These are phyloP conservation scores for Diplocarpon rosae DNA, from an alignment of 2,329 filamentous ascomycete species.

Conservation along the genomic window DNA sequence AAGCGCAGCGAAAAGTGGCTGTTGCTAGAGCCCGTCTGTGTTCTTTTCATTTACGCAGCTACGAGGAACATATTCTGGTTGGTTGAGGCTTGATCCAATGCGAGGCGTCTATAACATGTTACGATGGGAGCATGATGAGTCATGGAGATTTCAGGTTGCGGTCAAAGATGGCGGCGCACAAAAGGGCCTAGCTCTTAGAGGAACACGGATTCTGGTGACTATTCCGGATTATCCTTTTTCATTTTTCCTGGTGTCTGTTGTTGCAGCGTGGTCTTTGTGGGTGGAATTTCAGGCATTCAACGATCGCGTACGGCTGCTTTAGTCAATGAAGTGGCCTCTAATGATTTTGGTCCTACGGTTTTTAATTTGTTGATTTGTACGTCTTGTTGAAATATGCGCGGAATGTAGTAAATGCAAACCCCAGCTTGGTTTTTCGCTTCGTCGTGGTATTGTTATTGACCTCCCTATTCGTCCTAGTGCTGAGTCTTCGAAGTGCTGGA, in stretches of 20 bases:
- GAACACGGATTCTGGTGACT: constrained; percentile 3
- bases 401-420: too few species aligned
- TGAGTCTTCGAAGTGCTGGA: too few species aligned
- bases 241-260: constrained; percentile 10
- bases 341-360: constrained; percentile 11
- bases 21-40: constrained; percentile 43
- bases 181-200: background rate
- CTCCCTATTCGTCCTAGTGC: too few species aligned
- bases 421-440: too few species aligned
- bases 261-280: constrained; percentile 12
- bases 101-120: constrained; percentile 24
- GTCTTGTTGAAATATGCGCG: background rate
- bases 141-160: constrained; percentile 8
- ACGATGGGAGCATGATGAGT: constrained; percentile 21
- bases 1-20: constrained; percentile 63
- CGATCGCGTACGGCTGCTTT: constrained; percentile 17
- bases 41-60: constrained; percentile 12
- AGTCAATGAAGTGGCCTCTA: constrained; percentile 13
- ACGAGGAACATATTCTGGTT: constrained; percentile 21
- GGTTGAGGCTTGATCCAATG: constrained; percentile 24
- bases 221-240: constrained; percentile 10
- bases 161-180: constrained; percentile 6
- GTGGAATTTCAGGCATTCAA: constrained; percentile 18
- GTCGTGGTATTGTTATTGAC: too few species aligned
- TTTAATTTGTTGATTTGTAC: background rate